Base-by-base conservation (phyloP, 306 rosid genomes). In the Sicyos edulis region DNA sequence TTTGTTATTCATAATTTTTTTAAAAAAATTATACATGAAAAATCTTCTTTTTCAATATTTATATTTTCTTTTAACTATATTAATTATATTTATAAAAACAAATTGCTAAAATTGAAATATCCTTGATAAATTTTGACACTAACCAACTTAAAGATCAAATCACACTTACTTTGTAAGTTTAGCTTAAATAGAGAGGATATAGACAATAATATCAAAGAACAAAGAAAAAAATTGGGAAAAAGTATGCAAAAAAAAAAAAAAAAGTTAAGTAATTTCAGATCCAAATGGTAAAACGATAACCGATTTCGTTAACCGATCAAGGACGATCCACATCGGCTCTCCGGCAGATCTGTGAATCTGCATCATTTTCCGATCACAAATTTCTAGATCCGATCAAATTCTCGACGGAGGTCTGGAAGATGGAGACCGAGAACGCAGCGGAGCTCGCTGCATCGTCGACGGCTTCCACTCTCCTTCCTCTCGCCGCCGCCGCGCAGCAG, bases 401-500 rank as follows among this genome's bases (percentile, higher is more conserved):
- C 15, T 57, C 58, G 67, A 67, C 78, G 78, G 81, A 76, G 66
- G 72, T 71, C 76, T 47, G 64, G 59, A 50, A 19, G 49, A 85
- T 89, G 96, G 96, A 86, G 76, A 75, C 81, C 72, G 82, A 83
- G 47, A 85, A 71, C 68, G 83, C 82, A 32, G 78, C 66, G 71
- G 84, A 81, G 21, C 70, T 42, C 32, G 89, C n/a, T n/a, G n/a
- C 80, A 68, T 62, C 81, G 14, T 81, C 87, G 37, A 55, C 84
- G 10, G 72, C 76, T 71, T 63, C 71, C 8, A 55, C 80, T 75
- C 86, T 88, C 73, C 93, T 86, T 80, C 92, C 95, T 26, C 83
- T 93, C 10, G 91, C 99, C 62, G 85, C 96, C 49, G 88, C 83
- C 76, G 80, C 92, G 2, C 97, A 91, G 78, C 99, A 95, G 73